Evolutionary conservation across 2,329 filamentous ascomycete genomes (phyloP), one percentile per base, ranked within the genome.

Genomic region (Tolypocladium tropicale): DNA sequence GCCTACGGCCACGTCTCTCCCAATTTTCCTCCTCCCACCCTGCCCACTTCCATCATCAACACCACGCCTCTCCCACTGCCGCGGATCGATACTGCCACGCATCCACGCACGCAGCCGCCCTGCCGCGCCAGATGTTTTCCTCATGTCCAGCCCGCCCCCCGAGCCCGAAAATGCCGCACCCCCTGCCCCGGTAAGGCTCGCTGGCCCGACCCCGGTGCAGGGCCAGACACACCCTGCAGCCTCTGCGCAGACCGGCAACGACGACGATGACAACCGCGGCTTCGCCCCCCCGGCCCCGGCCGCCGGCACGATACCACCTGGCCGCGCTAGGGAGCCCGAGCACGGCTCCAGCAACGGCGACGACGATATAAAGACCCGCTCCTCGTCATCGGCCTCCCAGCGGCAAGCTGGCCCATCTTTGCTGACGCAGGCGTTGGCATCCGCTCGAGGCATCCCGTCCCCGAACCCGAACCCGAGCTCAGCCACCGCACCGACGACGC

Each of bases 361-460:
- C 25, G 57, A 59, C 46, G 58, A 76, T 75, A 79, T 78, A 73
- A 79, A 77, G 70, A 61, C 74, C 59, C 70, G 37, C 32, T 32
- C 34, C 33, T 57, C 46, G 6, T 49, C 46, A 10, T 50, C 64
- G 59, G 65, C 69, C 60, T 70, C 73, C 61, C 72, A 73, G 64
- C 71, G 76, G 66, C 72, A 76, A 63, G 71, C 70, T 65, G 79
- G 79, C 60, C 77, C 79, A 62, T 83, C 80, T 57, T 68, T 83
- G 63, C 74, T 83, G 69, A 77, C 78, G 58, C 78, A 82, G 70
- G 79, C 80, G 66, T 72, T 83, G 67, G 79, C 79, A 67, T 80
- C 78, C 70, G 80, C 79, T 65, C 78, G 80, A 64, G 79, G 79
- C 65, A 80, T 81, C 53, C 68, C 65, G 53, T 62, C 66, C 23